Base-by-base conservation (phyloP, 73 alveolate species). In the Loxodes magnus region DNA sequence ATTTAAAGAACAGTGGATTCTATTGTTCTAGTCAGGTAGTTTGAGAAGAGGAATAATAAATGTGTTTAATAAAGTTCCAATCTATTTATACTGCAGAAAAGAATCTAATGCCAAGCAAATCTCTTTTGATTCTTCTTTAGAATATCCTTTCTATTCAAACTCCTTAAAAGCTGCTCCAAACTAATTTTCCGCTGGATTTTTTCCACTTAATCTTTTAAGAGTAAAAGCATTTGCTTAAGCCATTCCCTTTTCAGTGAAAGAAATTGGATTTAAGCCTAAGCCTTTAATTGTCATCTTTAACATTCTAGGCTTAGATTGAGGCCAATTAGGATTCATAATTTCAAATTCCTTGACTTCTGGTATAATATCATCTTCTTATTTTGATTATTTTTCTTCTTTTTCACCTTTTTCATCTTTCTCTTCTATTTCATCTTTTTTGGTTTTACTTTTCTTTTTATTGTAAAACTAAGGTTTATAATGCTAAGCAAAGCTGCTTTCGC, bases 1-100 rank as follows among this genome's bases (percentile, higher is more conserved):
- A 56, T 90, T 90, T 46, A 90, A 38, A 6, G 80, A 50, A 12
- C 88, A 66, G 42, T 86, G 94, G 48, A 90, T 74, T 42, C 98
- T 9, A 4, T 22, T 23, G 31, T 64, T 63, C 15, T 41, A 2
- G 30, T 73, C 92, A 7, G 73, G 59, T 24, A 77, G 61, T 35
- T 46, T 69, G 28, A 60, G 58, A 9, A 86, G 48, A n/a, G 97
- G 97, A 9, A 56, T 37, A 20, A 86, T 81, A 44, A 54, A 86
- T 19, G 97, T 79, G 17, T 51, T 42, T 5, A 86, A 51, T 5
- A 86, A 71, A 26, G 86, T 79, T 48, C 77, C 93, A 3, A 76
- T 77, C 23, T 56, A 38, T 43, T 76, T 86, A 24, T 39, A 77
- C 14, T 53, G 33, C 17, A 46, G n/a, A 10, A 46, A 51, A 50